phyloP scores from a whole-genome alignment of 1,139 yeast genomes.

The Suhomyces guaymorum region DNA sequence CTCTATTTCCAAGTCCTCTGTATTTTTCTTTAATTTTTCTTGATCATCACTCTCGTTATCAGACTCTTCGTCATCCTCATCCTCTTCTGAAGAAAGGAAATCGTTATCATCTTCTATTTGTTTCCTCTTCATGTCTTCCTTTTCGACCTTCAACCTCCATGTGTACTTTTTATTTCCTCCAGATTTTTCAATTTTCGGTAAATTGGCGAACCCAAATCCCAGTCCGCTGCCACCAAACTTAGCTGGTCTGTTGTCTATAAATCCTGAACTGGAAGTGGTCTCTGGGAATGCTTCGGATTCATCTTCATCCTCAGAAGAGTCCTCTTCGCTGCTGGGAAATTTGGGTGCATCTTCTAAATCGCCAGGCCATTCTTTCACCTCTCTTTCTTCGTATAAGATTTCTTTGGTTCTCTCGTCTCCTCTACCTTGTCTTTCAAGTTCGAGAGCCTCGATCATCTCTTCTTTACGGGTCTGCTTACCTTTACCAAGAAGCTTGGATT shows the following conservation, averaged over 20 bases:
- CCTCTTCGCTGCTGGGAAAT: conserved; percentile 20
- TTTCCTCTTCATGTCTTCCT: conserved; percentile 36
- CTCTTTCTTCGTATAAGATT: conserved; percentile 69
- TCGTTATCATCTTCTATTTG: conserved; percentile 44
- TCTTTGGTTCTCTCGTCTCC: conserved; percentile 64
- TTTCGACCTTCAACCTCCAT: conserved; percentile 44
- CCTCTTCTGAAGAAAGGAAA: conserved; percentile 31
- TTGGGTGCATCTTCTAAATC: conserved; percentile 22
- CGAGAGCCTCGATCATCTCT: conserved; percentile 71
- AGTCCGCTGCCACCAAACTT: conserved; percentile 58
- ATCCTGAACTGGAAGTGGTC: conserved; percentile 41
- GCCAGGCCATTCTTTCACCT: conserved; percentile 63
- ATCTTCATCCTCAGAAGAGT: conserved; percentile 20
- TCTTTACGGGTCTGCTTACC: conserved; percentile 75
- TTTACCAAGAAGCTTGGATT: conserved; percentile 75
- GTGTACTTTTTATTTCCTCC: conserved; percentile 39
- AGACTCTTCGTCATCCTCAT: conserved; percentile 40
- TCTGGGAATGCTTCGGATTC: conserved; percentile 15
- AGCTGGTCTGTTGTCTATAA: conserved; percentile 72
- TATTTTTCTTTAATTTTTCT: conserved; percentile 23
- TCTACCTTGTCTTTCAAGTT: conserved; percentile 71
- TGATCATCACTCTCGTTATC: conserved; percentile 19
- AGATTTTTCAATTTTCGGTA: conserved; percentile 47
- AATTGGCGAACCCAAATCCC: conserved; percentile 69
- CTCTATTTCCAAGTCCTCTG: conserved; percentile 20